Base-by-base conservation (phyloP, 2,329 filamentous ascomycete genomes). In the Beauveria caledonica region DNA sequence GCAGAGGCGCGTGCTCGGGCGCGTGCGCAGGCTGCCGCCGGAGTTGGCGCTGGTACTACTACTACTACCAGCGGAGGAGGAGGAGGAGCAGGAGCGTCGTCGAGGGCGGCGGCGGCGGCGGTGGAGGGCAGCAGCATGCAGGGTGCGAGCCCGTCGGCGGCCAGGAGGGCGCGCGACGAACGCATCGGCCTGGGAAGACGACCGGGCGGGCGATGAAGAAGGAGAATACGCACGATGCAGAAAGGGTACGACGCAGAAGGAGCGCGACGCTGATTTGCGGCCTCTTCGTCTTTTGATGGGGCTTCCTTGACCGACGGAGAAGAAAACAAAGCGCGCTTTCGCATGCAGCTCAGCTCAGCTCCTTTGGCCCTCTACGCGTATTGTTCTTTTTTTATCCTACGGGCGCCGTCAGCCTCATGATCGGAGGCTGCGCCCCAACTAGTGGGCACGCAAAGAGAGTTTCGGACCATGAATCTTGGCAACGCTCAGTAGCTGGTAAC, bases 141-240 rank as follows among this genome's bases (percentile, higher is more conserved):
- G 65, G 55, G 29, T 10, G 29, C 27, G 29, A 71, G 67, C 57
- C 65, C 63, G 66, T 70, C 46, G 51, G 64, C 33, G 56, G 50
- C 29, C 54, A 64, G 69, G 62, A 66, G 70, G 62, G 66, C 62
- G n/a, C 67, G 75, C 63, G 73, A 77, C 13, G 74, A 76, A 48
- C 69, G 75, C 57, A 76, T 77, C 56, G 74, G 74, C 1, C 69
- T 75, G 9, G 48, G 54, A 3, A 62, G 64, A 64, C 51, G 59
- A 17, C 49, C 25, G 6, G 45, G 52, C 4, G 59, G 52, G 11
- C 59, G 52, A 27, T 61, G 59, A 61, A 66, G 67, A 62, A 63
- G 64, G 59, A 64, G 64, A 57, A 60, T n/a, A n/a, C n/a, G 27
- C 27, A 29, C 2, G 64, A 62, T 62, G 60, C 52, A n/a, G 25